Evolutionary conservation across 225 moss, liverwort and hornwort species (phyloP).

Genomic region (Asterella californica): DNA sequence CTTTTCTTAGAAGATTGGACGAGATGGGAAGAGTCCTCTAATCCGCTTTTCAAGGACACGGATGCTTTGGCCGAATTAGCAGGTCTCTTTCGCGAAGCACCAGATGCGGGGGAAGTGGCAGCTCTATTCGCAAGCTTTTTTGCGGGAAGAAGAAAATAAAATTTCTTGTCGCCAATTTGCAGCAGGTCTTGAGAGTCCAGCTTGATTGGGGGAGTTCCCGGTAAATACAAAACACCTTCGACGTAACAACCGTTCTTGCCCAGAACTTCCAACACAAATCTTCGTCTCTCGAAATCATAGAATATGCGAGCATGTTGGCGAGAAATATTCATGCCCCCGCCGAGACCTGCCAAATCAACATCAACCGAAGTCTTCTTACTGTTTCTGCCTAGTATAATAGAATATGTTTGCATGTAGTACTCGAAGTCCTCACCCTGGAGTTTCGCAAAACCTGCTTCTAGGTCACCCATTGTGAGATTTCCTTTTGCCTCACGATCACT

Average conservation of each 20-base stretch:
- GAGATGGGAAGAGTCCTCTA: constrained; percentile 34
- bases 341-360: constrained; percentile 83
- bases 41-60: constrained; percentile 39
- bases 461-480: constrained; percentile 55
- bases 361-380: constrained; percentile 98
- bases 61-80: constrained; percentile 42
- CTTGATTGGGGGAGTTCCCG: constrained; percentile 62
- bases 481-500: background rate
- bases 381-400: constrained; percentile 86
- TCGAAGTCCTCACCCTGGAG: constrained; percentile 99
- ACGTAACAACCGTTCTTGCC: constrained; percentile 98
- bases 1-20: constrained; percentile 62
- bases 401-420: constrained; percentile 99
- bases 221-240: constrained; percentile 74
- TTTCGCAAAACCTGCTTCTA: constrained; percentile 97
- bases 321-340: constrained; percentile 97
- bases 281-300: constrained; percentile 82
- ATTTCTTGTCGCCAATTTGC: constrained; percentile 97
- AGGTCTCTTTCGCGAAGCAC: constrained; percentile 75
- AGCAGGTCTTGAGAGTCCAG: constrained; percentile 90
- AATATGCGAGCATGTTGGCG: constrained; percentile 89
- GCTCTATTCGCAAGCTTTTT: constrained; percentile 68
- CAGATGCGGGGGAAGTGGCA: constrained; percentile 56
- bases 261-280: constrained; percentile 86
- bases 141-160: constrained; percentile 87